phyloP scores from a whole-genome alignment of 331 rosid species.

The Acacia concinna region DNA sequence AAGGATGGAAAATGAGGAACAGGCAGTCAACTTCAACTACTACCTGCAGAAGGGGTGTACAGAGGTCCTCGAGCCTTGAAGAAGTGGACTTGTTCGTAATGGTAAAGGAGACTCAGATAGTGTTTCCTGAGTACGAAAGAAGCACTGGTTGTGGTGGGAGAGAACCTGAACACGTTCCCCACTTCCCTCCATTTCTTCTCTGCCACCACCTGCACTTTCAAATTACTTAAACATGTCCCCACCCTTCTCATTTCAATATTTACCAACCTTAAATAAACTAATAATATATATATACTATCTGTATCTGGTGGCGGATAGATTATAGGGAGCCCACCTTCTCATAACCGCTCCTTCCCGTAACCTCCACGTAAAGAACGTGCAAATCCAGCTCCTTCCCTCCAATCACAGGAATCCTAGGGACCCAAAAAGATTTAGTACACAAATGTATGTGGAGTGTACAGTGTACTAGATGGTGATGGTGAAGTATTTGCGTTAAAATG shows the following conservation, averaged over 20 bases:
- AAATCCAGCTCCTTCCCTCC: constrained; percentile 96
- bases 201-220: constrained; percentile 62
- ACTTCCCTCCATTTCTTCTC: constrained; percentile 99
- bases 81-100: constrained; percentile 86
- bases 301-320: neutral
- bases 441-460: neutral
- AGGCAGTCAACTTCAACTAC: neutral
- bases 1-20: neutral
- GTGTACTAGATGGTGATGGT: neutral
- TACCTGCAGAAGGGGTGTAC: constrained; percentile 59
- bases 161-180: constrained; percentile 69
- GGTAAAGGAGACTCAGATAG: constrained; percentile 75
- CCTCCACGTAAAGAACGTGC: constrained; percentile 88
- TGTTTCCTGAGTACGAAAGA: constrained; percentile 88
- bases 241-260: neutral
- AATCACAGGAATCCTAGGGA: constrained; percentile 86
- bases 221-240: neutral
- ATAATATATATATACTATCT: no score
- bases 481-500: neutral
- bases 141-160: constrained; percentile 91
- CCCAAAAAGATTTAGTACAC: neutral
- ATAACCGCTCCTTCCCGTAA: constrained; percentile 83
- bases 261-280: neutral
- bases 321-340: constrained; percentile 55
- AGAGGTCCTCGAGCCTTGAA: constrained; percentile 67